Percentiles rank a stretch among this genome's conserved stretches.
Conservation (phyloP, 331 rosid species). For the Ulmus americana region DNA sequence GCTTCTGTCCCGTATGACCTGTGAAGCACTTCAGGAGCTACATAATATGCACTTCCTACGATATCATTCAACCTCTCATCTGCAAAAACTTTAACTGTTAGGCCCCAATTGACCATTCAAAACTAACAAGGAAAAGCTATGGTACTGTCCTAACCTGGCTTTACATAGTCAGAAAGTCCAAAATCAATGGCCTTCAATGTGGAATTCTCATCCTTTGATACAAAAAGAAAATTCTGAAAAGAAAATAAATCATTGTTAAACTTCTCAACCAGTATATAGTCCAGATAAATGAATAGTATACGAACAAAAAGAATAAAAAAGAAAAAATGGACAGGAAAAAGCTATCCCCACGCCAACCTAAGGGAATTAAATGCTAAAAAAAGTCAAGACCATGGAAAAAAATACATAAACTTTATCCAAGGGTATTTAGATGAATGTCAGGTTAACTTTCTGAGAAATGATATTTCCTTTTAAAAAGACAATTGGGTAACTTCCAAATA, state of each 20-base stretch:
- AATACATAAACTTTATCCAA: not conserved
- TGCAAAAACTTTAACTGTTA: conserved; percentile 31
- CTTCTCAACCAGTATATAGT: not conserved
- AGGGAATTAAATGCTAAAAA: too few species aligned
- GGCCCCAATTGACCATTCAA: conserved; percentile 6
- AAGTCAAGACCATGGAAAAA: not conserved
- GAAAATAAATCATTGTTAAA: conserved; percentile 20
- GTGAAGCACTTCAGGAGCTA: conserved; percentile 93
- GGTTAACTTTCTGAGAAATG: not conserved
- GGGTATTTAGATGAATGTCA: not conserved
- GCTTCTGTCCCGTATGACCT: conserved; percentile 89
- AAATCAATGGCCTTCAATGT: conserved; percentile 74
- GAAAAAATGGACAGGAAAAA: not conserved
- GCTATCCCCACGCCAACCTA: too few species aligned
- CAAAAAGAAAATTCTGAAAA: conserved; percentile 73
- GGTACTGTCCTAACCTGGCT: conserved; percentile 57
- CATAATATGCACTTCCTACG: conserved; percentile 92
- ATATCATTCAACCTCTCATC: conserved; percentile 91
- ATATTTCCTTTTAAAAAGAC: not conserved
- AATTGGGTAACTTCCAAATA: not conserved
- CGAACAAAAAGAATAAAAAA: not conserved
- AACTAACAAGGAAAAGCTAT: not conserved
- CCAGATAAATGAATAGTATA: not conserved
- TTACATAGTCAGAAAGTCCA: conserved; percentile 86
- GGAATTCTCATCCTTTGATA: conserved; percentile 61